Base-by-base conservation (phyloP, 176 grass and related monocot genomes). In the Phoenix roebelenii region DNA sequence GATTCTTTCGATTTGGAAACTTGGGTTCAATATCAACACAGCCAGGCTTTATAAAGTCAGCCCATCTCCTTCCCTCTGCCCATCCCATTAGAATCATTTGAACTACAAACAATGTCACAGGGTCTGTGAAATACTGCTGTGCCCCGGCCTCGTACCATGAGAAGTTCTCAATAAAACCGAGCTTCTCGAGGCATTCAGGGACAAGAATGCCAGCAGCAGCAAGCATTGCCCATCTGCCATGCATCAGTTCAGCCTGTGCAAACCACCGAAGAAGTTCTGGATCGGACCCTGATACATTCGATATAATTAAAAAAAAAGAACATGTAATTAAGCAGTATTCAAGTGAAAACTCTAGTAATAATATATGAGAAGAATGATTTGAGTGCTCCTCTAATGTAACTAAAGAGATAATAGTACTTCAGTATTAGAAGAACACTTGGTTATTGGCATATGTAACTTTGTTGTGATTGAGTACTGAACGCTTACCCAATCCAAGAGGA, bases 61-160 rank as follows among this genome's bases (percentile, higher is more conserved):
- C 87, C 91, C 91, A 96, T 72, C 91, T 79, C 50, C 91, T 83
- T 49, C 91, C 80, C 80, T 96, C 91, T 0, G 51, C 91, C 91
- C 91, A 96, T 16, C 83, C 91, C 91, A 96, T 96, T 7, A 96
- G 83, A 64, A 70, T 60, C 91, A 96, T 90, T 79, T 96, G 89
- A 1, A 66, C 22, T 1, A 82, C 48, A 62, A 94, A 94, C 57
- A 94, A 84, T 64, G 84, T 94, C 58, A 70, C 65, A 0, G 89
- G 77, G 67, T 94, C 89, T 0, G 89, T 52, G 60, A 94, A 94
- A 68, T 88, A 94, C 55, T 94, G 80, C 17, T 79, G 80, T 49
- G 78, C 72, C 14, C 89, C 89, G 57, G 89, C 89, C 7, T 76
- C 75, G 68, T 67, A 79, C 89, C 89, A 94, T 35, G 66, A 79